These are phyloP conservation scores for Cunninghamia lanceolata DNA, from an alignment of 75 land plant species.

Conservation along the genomic window DNA sequence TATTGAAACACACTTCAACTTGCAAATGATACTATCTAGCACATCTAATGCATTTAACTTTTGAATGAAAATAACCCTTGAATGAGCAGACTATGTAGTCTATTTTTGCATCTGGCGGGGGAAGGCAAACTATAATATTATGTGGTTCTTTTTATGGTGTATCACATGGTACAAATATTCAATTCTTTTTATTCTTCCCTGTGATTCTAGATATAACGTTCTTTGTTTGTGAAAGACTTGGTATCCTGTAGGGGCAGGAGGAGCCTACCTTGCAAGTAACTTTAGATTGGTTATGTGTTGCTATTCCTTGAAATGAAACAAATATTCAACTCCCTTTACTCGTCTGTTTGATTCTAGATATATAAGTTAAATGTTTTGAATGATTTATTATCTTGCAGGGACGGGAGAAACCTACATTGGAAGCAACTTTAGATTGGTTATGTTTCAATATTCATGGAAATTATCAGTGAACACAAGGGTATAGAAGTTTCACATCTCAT, in stretches of 20 bases:
- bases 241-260: slow-evolving; percentile 35
- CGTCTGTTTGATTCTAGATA: too few relatives aligned
- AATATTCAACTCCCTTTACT: too few relatives aligned
- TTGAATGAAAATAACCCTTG: background rate
- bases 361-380: too few relatives aligned
- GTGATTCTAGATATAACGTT: slow-evolving; percentile 6
- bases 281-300: slow-evolving; percentile 91
- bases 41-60: background rate
- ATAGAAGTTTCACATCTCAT: slow-evolving; percentile 11
- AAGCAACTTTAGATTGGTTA: slow-evolving; percentile 86
- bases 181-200: background rate
- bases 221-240: background rate
- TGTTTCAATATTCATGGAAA: slow-evolving; percentile 77
- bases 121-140: background rate
- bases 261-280: slow-evolving; percentile 71
- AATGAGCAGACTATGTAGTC: background rate
- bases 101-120: background rate
- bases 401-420: slow-evolving; percentile 74
- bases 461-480: slow-evolving; percentile 6
- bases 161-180: background rate
- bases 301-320: slow-evolving; percentile 71
- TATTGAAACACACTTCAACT: too few relatives aligned
- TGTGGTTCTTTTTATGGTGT: background rate
- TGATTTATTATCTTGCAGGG: slow-evolving; percentile 10
- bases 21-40: background rate